A percentile compares a stretch with the other conserved stretches of the same genome.
Conservation (phyloP, 805 yeast species). For the Yamadazyma laniorum region DNA sequence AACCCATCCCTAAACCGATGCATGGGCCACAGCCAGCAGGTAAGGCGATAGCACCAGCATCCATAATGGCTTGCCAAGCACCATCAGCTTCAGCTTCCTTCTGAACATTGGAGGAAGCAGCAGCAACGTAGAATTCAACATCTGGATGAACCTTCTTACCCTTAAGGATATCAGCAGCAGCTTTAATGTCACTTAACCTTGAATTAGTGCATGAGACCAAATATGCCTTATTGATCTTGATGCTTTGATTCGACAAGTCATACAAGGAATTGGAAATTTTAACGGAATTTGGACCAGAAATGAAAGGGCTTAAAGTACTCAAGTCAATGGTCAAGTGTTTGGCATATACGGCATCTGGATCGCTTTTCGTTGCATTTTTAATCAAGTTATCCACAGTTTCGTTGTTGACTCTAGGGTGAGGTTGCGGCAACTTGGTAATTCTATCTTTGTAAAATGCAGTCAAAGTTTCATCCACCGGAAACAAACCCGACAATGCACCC, state of each 20-base stretch:
- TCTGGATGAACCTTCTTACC: slow-evolving; percentile 83
- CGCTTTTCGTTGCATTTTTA: slow-evolving; percentile 51
- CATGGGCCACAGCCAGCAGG: slow-evolving; percentile 99
- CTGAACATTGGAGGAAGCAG: slow-evolving; percentile 93
- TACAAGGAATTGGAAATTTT: slow-evolving; percentile 80
- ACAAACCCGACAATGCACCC: slow-evolving; percentile 96
- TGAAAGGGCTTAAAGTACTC: slow-evolving; percentile 75
- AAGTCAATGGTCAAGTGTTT: slow-evolving; percentile 83
- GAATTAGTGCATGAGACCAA: slow-evolving; percentile 98
- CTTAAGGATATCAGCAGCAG: slow-evolving; percentile 86
- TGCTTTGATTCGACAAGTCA: slow-evolving; percentile 67
- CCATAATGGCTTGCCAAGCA: slow-evolving; percentile 86
- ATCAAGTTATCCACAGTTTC: slow-evolving; percentile 54
- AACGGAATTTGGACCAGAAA: slow-evolving; percentile 97
- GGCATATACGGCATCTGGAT: slow-evolving; percentile 80
- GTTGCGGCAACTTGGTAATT: slow-evolving; percentile 59
- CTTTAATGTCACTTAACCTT: slow-evolving; percentile 84
- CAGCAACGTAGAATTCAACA: slow-evolving; percentile 96
- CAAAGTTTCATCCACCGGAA: slow-evolving; percentile 88
- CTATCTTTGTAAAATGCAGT: slow-evolving; percentile 71
- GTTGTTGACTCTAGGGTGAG: slow-evolving; percentile 80
- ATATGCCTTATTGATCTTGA: slow-evolving; percentile 89
- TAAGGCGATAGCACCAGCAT: slow-evolving; percentile 90
- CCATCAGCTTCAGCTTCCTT: slow-evolving; percentile 87
- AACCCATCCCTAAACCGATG: slow-evolving; percentile 94